Evolutionary conservation across 208 protist genomes (phyloP).

Genomic region (Trypanosoma cruzi): DNA sequence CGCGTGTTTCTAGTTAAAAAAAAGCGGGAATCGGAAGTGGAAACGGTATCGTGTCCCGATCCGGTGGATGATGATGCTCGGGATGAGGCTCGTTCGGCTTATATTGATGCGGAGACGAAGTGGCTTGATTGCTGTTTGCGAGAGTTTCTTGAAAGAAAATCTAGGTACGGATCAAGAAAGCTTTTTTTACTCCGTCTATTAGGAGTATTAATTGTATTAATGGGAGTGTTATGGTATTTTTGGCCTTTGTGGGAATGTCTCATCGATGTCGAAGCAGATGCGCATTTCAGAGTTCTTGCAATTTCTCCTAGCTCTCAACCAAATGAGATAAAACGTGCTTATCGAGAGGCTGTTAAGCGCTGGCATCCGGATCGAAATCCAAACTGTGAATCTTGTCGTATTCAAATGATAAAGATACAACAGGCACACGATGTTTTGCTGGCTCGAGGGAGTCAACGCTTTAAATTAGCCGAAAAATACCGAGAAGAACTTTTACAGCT

Average conservation of each 20-base stretch:
- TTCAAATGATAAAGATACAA: conserved; percentile 64
- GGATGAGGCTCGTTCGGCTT: neutral
- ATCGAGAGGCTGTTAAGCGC: conserved; percentile 68
- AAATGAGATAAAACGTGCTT: conserved; percentile 71
- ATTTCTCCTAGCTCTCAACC: conserved; percentile 39
- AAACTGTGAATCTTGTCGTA: conserved; percentile 63
- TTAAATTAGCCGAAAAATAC: conserved; percentile 67
- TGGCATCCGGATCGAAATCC: conserved; percentile 89
- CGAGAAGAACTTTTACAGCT: conserved; percentile 60
- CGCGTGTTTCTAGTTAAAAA: conserved; percentile 31
- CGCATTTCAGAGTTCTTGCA: conserved; percentile 58
- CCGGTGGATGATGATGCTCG: neutral
- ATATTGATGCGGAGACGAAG: conserved; percentile 24
- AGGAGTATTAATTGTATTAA: conserved; percentile 32
- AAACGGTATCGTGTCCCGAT: conserved; percentile 18
- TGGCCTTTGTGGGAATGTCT: conserved; percentile 84
- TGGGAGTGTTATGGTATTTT: conserved; percentile 35
- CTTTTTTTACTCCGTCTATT: conserved; percentile 34
- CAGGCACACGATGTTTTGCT: conserved; percentile 82
- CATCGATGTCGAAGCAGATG: conserved; percentile 73
- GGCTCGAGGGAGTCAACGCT: conserved; percentile 51
- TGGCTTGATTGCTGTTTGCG: conserved; percentile 75
- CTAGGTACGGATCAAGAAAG: conserved; percentile 38
- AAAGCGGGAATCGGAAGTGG: conserved; percentile 20
- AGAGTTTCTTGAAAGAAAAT: conserved; percentile 64